Evolutionary conservation across 1,284 basidiomycete genomes (phyloP).

Genomic region (Meira miltonrushii): DNA sequence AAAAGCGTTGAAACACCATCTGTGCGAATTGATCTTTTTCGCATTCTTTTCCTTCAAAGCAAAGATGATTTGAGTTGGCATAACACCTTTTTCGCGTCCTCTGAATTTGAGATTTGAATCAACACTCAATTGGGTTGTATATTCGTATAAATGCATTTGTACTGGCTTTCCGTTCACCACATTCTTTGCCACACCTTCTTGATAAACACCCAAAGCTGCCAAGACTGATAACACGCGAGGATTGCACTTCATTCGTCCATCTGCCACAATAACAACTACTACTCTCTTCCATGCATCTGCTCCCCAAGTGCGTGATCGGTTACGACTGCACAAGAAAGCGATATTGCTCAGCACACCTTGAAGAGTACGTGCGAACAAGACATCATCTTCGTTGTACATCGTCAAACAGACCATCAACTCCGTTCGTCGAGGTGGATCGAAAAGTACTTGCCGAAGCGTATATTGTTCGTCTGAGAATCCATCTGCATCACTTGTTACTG

Average conservation of each 20-base stretch:
- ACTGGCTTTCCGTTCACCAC: slow-evolving; percentile 79
- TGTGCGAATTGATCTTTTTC: slow-evolving; percentile 61
- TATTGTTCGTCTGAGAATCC: slow-evolving; percentile 36
- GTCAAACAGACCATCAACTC: slow-evolving; percentile 50
- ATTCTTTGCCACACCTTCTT: slow-evolving; percentile 88
- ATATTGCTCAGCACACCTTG: slow-evolving; percentile 52
- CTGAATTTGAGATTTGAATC: slow-evolving; percentile 74
- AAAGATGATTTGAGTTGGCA: slow-evolving; percentile 88
- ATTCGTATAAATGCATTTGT: slow-evolving; percentile 85
- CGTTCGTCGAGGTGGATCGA: slow-evolving; percentile 43
- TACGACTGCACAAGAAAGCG: slow-evolving; percentile 69
- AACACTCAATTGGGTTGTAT: slow-evolving; percentile 64
- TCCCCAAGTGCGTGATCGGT: slow-evolving; percentile 85
- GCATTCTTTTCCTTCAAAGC: slow-evolving; percentile 89
- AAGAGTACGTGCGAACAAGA: slow-evolving; percentile 44
- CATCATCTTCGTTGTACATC: slow-evolving; percentile 45
- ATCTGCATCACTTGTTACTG: slow-evolving; percentile 34
- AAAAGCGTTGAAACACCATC: slow-evolving; percentile 56
- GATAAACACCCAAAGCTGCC: slow-evolving; percentile 76
- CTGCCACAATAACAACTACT: slow-evolving; percentile 16
- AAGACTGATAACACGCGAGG: slow-evolving; percentile 22
- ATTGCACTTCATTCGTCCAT: slow-evolving; percentile 18
- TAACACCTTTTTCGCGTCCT: slow-evolving; percentile 63
- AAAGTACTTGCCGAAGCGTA: slow-evolving; percentile 45
- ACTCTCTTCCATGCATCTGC: slow-evolving; percentile 91